phyloP scores from a whole-genome alignment of 75 land plant genomes.

The Azolla pinnata region DNA sequence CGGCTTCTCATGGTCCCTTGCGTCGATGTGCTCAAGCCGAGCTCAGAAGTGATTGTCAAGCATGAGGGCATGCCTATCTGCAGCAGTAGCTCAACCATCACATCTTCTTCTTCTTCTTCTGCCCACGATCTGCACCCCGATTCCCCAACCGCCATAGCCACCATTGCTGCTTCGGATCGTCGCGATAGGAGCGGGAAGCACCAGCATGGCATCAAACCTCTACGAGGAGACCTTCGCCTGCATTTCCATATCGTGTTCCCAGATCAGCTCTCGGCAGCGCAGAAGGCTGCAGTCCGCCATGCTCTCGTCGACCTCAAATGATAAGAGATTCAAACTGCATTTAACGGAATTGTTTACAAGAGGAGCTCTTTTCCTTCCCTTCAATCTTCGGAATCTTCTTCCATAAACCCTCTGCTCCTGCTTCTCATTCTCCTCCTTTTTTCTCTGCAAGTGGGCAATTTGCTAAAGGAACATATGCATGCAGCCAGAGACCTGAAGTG shows the following conservation, averaged over 20 bases:
- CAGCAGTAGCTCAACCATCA: neutral
- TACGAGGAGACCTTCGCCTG: neutral
- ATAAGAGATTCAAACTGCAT: too few relatives aligned
- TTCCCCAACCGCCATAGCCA: neutral
- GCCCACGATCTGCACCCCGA: neutral
- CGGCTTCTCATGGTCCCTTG: constrained; percentile 1
- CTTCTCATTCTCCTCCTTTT: too few relatives aligned
- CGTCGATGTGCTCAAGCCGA: constrained; percentile 1
- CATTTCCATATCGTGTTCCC: constrained; percentile 5
- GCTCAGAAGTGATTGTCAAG: constrained; percentile 1
- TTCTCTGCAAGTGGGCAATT: too few relatives aligned
- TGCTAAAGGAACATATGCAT: too few relatives aligned
- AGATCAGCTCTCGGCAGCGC: neutral
- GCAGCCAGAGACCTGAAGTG: too few relatives aligned
- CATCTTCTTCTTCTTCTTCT: neutral
- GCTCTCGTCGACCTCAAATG: constrained; percentile 1
- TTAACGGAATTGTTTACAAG: too few relatives aligned
- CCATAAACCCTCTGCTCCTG: too few relatives aligned
- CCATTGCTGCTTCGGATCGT: neutral
- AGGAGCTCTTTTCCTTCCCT: too few relatives aligned
- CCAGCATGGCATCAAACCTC: neutral
- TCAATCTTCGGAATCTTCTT: too few relatives aligned
- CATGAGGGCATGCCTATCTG: constrained; percentile 6
- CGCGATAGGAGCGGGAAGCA: neutral
- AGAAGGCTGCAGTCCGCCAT: constrained; percentile 2